These are phyloP conservation scores for Plasmodium billcollinsi DNA, from an alignment of 169 alveolate species.

Conservation along the genomic window DNA sequence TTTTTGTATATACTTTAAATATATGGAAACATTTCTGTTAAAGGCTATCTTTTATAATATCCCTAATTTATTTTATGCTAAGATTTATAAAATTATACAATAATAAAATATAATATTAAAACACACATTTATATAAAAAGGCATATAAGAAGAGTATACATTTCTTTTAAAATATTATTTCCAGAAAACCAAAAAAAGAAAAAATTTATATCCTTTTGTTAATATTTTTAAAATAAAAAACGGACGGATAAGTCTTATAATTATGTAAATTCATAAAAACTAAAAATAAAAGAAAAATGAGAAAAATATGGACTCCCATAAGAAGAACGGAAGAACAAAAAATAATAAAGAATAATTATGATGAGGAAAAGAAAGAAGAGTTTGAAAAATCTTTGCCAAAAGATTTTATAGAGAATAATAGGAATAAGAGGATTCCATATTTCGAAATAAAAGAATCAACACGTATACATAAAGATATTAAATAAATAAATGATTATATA, in stretches of 20 bases:
- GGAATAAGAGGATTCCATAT: conserved; percentile 70
- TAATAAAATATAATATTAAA: too few species aligned
- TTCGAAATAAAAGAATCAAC: conserved; percentile 76
- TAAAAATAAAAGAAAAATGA: conserved; percentile 50
- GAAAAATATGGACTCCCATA: conserved; percentile 78
- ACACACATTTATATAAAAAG: too few species aligned
- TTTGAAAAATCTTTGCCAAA: conserved; percentile 73
- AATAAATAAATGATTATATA: background rate
- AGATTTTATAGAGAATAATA: conserved; percentile 72
- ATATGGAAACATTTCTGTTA: too few species aligned
- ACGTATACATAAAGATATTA: conserved; percentile 3
- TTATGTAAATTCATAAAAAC: background rate
- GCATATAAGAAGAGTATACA: too few species aligned
- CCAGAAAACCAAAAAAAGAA: background rate
- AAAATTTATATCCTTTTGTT: background rate
- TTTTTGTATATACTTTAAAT: too few species aligned
- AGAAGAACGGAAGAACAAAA: conserved; percentile 78
- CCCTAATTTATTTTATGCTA: too few species aligned
- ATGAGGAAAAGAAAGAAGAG: conserved; percentile 62
- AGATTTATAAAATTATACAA: too few species aligned
- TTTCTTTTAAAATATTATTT: too few species aligned
- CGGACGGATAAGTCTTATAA: background rate
- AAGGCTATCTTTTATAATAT: too few species aligned
- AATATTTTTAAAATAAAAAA: background rate
- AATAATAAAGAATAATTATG: conserved; percentile 59